These are phyloP conservation scores for Corylus avellana DNA, from an alignment of 306 rosid genomes.

Conservation along the genomic window DNA sequence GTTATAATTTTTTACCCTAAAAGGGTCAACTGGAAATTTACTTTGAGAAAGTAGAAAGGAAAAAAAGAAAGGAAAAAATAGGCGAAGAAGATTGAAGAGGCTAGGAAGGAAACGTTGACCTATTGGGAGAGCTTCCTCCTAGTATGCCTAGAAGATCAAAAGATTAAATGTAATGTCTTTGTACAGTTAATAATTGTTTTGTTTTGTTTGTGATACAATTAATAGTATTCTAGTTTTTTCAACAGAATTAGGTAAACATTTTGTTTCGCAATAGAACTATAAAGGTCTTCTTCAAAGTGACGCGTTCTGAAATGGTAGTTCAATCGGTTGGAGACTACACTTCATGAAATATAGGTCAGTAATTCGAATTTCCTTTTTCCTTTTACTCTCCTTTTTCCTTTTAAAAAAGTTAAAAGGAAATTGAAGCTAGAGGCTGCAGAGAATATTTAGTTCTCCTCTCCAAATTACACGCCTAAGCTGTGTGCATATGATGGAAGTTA, in stretches of 20 bases:
- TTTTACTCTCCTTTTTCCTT: no score
- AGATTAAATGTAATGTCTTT: constrained; percentile 2
- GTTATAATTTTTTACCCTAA: neutral
- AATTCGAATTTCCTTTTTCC: no score
- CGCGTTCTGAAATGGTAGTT: no score
- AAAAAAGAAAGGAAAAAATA: neutral
- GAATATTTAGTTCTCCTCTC: no score
- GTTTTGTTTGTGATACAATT: constrained; percentile 1
- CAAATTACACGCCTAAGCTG: no score
- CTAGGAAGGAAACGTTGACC: neutral
- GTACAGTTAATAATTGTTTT: constrained; percentile 1
- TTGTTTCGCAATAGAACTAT: neutral
- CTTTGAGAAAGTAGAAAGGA: neutral
- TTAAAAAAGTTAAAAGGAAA: no score
- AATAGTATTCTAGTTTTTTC: neutral
- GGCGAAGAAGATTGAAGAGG: neutral
- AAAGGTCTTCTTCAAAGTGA: no score
- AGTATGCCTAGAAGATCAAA: constrained; percentile 7
- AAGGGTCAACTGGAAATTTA: constrained; percentile 8
- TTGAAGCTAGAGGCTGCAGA: no score
- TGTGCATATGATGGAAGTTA: no score
- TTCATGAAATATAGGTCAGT: no score
- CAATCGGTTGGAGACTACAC: no score
- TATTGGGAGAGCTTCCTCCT: constrained; percentile 7
- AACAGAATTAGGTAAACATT: neutral